These are phyloP conservation scores for Xylona heveae DNA, from an alignment of 495 filamentous ascomycete species.

Conservation along the genomic window DNA sequence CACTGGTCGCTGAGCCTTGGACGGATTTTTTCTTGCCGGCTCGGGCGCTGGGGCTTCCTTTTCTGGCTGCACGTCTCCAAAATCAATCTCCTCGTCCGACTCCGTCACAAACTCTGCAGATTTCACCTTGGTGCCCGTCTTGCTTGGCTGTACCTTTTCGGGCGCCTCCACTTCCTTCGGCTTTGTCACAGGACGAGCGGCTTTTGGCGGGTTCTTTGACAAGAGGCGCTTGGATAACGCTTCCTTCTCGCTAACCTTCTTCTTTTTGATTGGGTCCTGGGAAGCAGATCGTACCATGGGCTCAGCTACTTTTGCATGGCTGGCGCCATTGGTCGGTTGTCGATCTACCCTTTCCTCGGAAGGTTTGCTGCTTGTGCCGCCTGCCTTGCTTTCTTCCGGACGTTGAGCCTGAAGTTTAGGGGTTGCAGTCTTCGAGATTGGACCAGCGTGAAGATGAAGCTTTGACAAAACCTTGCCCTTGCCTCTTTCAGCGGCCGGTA, in stretches of 20 bases:
- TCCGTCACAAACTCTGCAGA: conserved; percentile 59
- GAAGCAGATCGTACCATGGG: conserved; percentile 31
- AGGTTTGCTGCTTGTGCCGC: conserved; percentile 26
- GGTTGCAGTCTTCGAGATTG: conserved; percentile 26
- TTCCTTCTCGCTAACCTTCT: conserved; percentile 38
- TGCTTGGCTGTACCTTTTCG: conserved; percentile 11
- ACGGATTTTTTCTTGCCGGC: conserved; percentile 6
- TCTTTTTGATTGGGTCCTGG: conserved; percentile 28
- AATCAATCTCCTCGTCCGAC: conserved; percentile 48
- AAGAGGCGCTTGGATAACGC: conserved; percentile 38
- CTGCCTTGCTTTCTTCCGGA: conserved; percentile 24
- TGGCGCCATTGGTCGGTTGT: conserved; percentile 19
- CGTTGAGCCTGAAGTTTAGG: conserved; percentile 37
- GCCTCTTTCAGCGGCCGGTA: conserved; percentile 51
- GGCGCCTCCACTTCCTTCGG: conserved; percentile 25
- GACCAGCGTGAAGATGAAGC: conserved; percentile 39
- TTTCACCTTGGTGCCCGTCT: conserved; percentile 29
- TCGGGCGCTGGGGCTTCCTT: conserved; percentile 8
- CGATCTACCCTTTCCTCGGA: conserved; percentile 26
- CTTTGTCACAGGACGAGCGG: conserved; percentile 17
- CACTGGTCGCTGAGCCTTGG: conserved; percentile 9
- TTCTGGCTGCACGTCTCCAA: conserved; percentile 15
- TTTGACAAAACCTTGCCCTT: conserved; percentile 66
- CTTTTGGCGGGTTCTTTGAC: conserved; percentile 27
- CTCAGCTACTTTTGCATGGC: conserved; percentile 16